phyloP scores from a whole-genome alignment of 345 rosid genomes.

The Diplotaxis tenuifolia region DNA sequence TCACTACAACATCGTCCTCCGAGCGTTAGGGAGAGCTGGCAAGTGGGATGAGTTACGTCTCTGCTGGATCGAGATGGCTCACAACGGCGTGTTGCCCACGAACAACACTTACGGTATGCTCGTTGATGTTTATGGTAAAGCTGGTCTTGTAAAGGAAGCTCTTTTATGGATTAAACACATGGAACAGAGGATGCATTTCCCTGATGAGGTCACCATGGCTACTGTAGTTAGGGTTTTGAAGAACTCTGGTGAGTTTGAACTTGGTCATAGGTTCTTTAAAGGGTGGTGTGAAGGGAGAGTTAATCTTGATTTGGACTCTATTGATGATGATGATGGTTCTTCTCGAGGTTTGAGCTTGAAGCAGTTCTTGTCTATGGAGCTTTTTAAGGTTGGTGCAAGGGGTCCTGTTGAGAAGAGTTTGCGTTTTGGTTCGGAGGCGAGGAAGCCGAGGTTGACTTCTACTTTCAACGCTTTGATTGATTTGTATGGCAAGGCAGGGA shows the following conservation, averaged over 20 bases:
- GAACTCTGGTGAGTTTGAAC: constrained; percentile 63
- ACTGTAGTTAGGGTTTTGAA: constrained; percentile 75
- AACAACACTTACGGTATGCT: constrained; percentile 81
- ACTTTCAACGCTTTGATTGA: constrained; percentile 84
- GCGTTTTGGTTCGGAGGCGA: constrained; percentile 30
- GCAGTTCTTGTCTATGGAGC: constrained; percentile 78
- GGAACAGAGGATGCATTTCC: constrained; percentile 66
- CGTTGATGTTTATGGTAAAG: constrained; percentile 86
- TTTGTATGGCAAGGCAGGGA: constrained; percentile 91
- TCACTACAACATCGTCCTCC: constrained; percentile 79
- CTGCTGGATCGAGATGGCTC: constrained; percentile 85
- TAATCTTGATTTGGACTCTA: constrained; percentile 62
- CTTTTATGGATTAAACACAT: constrained; percentile 90
- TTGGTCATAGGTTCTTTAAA: constrained; percentile 77
- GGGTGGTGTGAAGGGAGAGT: constrained; percentile 70
- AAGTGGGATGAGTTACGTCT: constrained; percentile 83
- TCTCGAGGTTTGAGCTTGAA: constrained; percentile 62
- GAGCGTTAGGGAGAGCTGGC: constrained; percentile 76
- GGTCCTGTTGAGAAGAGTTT: constrained; percentile 37
- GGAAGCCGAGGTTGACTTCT: constrained; percentile 65
- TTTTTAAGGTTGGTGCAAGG: constrained; percentile 71
- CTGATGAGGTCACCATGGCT: constrained; percentile 80
- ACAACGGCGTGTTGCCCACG: constrained; percentile 63
- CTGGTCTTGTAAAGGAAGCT: constrained; percentile 77
- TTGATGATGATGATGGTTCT: constrained; percentile 35